Conservation (phyloP, 306 rosid species). For the Ormosia semicastrata region DNA sequence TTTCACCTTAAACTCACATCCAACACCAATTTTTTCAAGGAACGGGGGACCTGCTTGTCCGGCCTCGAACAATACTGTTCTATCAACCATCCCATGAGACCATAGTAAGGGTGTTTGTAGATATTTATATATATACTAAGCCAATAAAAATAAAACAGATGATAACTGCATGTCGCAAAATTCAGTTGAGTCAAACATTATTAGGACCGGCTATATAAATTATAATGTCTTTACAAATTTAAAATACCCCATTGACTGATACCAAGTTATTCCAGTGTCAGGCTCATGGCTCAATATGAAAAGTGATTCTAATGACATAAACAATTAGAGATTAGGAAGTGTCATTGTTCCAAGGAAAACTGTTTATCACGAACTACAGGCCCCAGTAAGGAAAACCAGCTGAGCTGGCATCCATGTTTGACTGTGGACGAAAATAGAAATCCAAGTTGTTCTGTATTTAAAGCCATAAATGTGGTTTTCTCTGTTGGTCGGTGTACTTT, state of each 20-base stretch:
- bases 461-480: neutral
- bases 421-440: neutral
- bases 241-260: neutral
- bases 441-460: neutral
- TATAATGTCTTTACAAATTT: neutral
- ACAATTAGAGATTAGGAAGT: neutral
- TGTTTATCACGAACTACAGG: slow-evolving; percentile 4
- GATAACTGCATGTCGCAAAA: neutral
- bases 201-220: neutral
- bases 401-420: neutral
- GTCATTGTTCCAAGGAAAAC: neutral
- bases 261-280: neutral
- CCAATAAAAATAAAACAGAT: neutral
- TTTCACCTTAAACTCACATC: slow-evolving; percentile 69
- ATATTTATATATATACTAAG: slow-evolving; percentile 4
- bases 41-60: slow-evolving; percentile 75
- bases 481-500: neutral
- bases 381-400: neutral
- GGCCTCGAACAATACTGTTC: slow-evolving; percentile 62
- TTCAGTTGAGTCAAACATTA: neutral
- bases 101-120: slow-evolving; percentile 70
- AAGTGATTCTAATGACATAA: neutral
- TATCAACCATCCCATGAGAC: slow-evolving; percentile 71
- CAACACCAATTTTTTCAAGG: slow-evolving; percentile 48
- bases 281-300: neutral